phyloP scores from a whole-genome alignment of 2,329 filamentous ascomycete species.

The Sclerotinia subarctica region DNA sequence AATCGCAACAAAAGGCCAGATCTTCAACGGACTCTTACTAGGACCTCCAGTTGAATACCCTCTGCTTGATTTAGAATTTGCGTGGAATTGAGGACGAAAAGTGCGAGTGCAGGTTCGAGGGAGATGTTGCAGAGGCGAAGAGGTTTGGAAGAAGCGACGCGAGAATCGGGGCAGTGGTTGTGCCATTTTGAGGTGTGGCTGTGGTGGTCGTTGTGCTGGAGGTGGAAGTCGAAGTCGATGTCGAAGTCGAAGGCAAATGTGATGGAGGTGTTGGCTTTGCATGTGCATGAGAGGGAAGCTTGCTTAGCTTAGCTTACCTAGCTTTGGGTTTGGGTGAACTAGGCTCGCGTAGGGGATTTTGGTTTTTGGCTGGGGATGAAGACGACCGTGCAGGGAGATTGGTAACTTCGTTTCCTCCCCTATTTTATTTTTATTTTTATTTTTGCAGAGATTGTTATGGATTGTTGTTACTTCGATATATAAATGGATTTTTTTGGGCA shows the following conservation, averaged over 20 bases:
- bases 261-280: conserved; percentile 6
- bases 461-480: no score
- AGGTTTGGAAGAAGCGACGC: conserved; percentile 32
- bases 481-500: background rate
- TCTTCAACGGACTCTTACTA: conserved; percentile 38
- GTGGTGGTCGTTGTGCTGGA: background rate
- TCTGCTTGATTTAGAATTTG: conserved; percentile 20
- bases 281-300: background rate
- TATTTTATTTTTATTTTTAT: background rate
- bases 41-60: conserved; percentile 37
- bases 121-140: conserved; percentile 25
- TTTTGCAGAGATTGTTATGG: background rate
- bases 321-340: background rate
- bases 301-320: background rate
- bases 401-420: background rate
- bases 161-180: conserved; percentile 31
- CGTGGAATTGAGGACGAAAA: conserved; percentile 26
- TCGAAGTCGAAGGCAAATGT: no score
- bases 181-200: conserved; percentile 28
- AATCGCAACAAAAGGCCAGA: conserved; percentile 43
- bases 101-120: conserved; percentile 26
- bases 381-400: conserved; percentile 9
- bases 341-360: background rate
- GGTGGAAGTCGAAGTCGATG: no score
- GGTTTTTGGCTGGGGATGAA: background rate